A percentile compares a stretch with the other conserved stretches of the same genome.
Conservation (phyloP, 345 rosid species). For the Hevea brasiliensis region DNA sequence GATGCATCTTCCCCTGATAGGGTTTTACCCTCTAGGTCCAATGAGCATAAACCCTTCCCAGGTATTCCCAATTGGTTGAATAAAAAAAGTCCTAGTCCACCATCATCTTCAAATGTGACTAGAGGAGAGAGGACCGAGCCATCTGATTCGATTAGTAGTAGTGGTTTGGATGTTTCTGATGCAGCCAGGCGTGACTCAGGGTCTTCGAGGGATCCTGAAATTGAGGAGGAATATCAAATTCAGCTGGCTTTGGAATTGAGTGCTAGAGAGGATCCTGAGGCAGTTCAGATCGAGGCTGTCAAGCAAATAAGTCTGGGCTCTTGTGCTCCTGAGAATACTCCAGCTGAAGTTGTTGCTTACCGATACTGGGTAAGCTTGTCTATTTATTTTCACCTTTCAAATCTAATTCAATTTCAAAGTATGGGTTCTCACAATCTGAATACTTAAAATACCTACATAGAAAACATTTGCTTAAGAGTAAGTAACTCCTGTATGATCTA, state of each 20-base stretch:
- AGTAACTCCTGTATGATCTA: background rate
- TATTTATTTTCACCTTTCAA: constrained; percentile 7
- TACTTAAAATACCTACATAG: background rate
- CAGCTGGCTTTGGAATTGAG: constrained; percentile 90
- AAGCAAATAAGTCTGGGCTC: constrained; percentile 90
- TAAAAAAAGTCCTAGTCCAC: constrained; percentile 55
- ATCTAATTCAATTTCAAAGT: background rate
- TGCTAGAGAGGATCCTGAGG: constrained; percentile 98
- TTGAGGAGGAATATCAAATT: constrained; percentile 89
- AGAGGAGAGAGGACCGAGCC: constrained; percentile 50
- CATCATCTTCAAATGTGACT: constrained; percentile 57
- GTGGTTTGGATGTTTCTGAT: constrained; percentile 45
- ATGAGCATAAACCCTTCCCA: constrained; percentile 64
- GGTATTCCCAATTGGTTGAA: constrained; percentile 82
- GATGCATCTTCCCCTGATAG: constrained; percentile 49
- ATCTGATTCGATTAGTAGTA: constrained; percentile 39
- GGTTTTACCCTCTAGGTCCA: constrained; percentile 37
- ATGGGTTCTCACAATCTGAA: constrained; percentile 6
- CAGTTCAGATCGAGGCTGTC: constrained; percentile 95
- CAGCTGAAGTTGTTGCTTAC: constrained; percentile 87
- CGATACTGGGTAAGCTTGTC: constrained; percentile 82
- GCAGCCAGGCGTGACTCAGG: constrained; percentile 51
- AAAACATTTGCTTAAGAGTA: constrained; percentile 4
- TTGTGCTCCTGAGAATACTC: constrained; percentile 72
- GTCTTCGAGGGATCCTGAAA: constrained; percentile 71